phyloP scores from a whole-genome alignment of 1,284 basidiomycete genomes.

The Apiotrichum laibachii region DNA sequence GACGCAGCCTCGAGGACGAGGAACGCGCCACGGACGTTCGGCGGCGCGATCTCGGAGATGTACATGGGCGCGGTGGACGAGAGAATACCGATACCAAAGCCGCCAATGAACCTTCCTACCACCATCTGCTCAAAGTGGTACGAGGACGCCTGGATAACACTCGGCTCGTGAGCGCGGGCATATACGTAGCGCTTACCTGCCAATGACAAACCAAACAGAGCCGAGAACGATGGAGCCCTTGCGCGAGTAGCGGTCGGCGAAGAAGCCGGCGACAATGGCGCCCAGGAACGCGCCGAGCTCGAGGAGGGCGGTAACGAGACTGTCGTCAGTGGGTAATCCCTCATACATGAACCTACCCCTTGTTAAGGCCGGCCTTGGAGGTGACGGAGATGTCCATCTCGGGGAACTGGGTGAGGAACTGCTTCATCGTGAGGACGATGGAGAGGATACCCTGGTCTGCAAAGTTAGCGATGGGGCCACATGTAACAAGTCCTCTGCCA shows the following conservation, averaged over 20 bases:
- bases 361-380: conserved; percentile 24
- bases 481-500: too few species aligned
- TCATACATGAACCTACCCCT: conserved; percentile 17
- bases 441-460: conserved; percentile 39
- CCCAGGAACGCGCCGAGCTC: conserved; percentile 43
- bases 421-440: conserved; percentile 34
- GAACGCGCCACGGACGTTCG: conserved; percentile 63
- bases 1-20: conserved; percentile 53
- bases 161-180: too few species aligned
- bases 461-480: too few species aligned
- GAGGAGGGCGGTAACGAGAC: conserved; percentile 36
- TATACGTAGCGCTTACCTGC: not conserved
- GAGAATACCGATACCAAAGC: conserved; percentile 34
- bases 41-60: conserved; percentile 29
- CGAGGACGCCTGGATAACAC: not conserved
- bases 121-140: not conserved
- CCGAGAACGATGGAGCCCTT: conserved; percentile 30
- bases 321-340: too few species aligned
- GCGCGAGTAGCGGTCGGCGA: conserved; percentile 35
- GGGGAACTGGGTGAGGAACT: conserved; percentile 38
- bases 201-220: conserved; percentile 29
- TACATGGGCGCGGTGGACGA: conserved; percentile 42
- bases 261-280: conserved; percentile 28
- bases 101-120: conserved; percentile 1
- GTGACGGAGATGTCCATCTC: conserved; percentile 11